Evolutionary conservation across 1,284 basidiomycete genomes (phyloP), one percentile per base, ranked within the genome.

Genomic region (Retiboletus flavoniger): DNA sequence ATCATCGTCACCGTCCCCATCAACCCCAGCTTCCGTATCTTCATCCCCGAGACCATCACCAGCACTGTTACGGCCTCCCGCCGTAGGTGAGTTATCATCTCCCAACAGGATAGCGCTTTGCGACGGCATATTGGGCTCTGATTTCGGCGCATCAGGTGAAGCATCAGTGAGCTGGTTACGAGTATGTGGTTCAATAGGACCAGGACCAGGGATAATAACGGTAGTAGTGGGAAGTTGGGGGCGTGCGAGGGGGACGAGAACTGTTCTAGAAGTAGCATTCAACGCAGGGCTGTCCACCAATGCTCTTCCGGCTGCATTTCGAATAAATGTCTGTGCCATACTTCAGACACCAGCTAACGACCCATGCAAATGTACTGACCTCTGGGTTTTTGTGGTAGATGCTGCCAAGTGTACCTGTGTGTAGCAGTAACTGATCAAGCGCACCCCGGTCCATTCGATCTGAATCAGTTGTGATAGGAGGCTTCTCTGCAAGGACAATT

Each of bases 371-470:
- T 29, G n/a, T 14, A 64, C 78, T 60, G 42, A 89, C 89, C 79
- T 93, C 91, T 10, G 90, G 90, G 62, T 92, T 92, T 74, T 93
- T 93, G 75, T 93, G 90, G 66, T 93, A 93, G 58, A 93, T 91
- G 52, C 89, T 91, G 26, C 89, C 87, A 36, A 93, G 72, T n/a
- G 89, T 89, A 11, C 87, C 91, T 0, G 90, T 90, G 63, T 92
- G 90, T 39, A 93, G 69, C 35, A 93, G 71, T 17, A 95, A 76
- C 63, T 96, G 93, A 73, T 98, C 95, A 35, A 98, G 81, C 52
- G 95, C 90, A 24, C 93, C 93, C 63, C 94, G 83, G 68, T 98
- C 95, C 93, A 99, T 98, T 38, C 94, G 78, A 68, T 99, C 97
- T 7, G 94, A 93, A 70, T 99, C 95, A 2, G 94, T 98, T n/a